These are phyloP conservation scores for Gossypium raimondii DNA, from an alignment of 345 rosid species.

Conservation along the genomic window DNA sequence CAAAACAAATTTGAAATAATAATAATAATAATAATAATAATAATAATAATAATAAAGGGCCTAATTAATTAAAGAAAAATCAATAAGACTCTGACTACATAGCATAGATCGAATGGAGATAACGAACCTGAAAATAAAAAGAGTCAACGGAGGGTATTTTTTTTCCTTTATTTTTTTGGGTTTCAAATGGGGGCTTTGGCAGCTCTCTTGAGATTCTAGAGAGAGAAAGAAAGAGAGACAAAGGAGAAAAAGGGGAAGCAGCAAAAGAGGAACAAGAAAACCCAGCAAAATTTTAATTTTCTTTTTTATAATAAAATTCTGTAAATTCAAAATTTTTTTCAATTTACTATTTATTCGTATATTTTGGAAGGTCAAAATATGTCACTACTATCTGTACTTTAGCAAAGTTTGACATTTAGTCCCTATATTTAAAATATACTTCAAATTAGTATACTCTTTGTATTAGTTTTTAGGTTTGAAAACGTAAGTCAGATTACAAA, in stretches of 20 bases:
- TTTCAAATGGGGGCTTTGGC: conserved; percentile 31
- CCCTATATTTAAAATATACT: too few relatives aligned
- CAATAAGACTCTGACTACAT: conserved; percentile 15
- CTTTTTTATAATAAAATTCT: too few relatives aligned
- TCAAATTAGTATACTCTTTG: too few relatives aligned
- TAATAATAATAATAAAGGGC: neutral
- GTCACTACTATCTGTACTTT: too few relatives aligned
- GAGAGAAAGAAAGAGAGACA: conserved; percentile 23
- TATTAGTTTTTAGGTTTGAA: too few relatives aligned
- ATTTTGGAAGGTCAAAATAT: too few relatives aligned
- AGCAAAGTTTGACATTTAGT: too few relatives aligned
- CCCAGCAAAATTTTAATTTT: conserved; percentile 20
- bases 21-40: too few relatives aligned
- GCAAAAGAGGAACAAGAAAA: conserved; percentile 27
- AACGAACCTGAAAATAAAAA: conserved; percentile 37
- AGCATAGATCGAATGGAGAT: conserved; percentile 42
- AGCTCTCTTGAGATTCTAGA: conserved; percentile 46
- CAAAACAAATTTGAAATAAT: conserved; percentile 4
- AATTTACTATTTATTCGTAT: too few relatives aligned
- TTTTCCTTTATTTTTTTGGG: neutral
- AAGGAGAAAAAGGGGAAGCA: conserved; percentile 24
- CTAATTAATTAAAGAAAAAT: neutral
- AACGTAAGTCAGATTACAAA: too few relatives aligned
- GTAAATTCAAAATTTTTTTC: too few relatives aligned
- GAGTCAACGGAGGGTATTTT: conserved; percentile 27